phyloP scores from a whole-genome alignment of 1,284 basidiomycete genomes.

The Phenoliferia sp. region DNA sequence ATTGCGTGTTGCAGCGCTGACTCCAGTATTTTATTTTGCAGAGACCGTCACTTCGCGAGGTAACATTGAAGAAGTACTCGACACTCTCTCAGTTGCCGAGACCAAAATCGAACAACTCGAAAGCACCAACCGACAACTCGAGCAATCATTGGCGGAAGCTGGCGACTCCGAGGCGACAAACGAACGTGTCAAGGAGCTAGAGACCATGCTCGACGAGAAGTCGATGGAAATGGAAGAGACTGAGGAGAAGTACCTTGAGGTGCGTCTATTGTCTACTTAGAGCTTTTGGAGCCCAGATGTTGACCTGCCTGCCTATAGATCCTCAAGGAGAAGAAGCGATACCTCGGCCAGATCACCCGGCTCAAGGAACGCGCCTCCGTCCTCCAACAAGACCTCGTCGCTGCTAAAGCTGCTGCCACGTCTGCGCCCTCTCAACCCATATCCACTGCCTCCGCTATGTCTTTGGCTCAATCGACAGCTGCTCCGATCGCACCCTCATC shows the following conservation, averaged over 20 bases:
- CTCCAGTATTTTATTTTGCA: neutral
- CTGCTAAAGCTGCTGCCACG: conserved; percentile 11
- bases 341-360: conserved; percentile 19
- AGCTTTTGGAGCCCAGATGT: neutral
- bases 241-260: conserved; percentile 30
- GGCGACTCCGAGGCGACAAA: neutral
- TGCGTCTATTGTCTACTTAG: neutral
- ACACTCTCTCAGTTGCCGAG: neutral
- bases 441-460: neutral
- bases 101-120: neutral
- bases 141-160: neutral
- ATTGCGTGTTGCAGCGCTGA: neutral
- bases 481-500: neutral
- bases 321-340: conserved; percentile 25
- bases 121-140: neutral
- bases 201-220: conserved; percentile 14
- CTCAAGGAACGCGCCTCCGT: conserved; percentile 25
- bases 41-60: neutral
- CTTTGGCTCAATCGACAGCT: neutral
- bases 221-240: conserved; percentile 25
- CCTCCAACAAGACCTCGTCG: conserved; percentile 24
- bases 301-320: conserved; percentile 1
- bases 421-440: neutral
- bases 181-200: conserved; percentile 17
- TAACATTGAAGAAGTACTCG: neutral